Percentiles rank a stretch among this genome's conserved stretches.
Evolutionary conservation across 345 rosid species (phyloP).

Genomic region (Citrus reticulata): DNA sequence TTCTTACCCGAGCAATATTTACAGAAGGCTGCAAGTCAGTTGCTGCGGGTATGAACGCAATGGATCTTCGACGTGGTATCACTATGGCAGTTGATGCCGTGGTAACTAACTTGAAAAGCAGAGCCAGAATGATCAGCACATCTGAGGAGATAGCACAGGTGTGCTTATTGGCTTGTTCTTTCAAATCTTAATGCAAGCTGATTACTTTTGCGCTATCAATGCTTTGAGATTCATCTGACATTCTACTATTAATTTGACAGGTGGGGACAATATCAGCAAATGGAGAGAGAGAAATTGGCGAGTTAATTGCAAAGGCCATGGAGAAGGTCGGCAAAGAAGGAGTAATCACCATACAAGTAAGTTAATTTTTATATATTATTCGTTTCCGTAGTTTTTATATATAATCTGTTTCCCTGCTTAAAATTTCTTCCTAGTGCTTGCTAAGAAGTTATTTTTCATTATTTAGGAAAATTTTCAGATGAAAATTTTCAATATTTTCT

Average conservation of each 20-base stretch:
- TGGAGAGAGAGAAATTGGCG: slow-evolving; percentile 98
- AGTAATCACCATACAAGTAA: slow-evolving; percentile 90
- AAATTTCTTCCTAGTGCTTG: neutral
- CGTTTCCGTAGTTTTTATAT: neutral
- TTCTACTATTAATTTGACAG: slow-evolving; percentile 21
- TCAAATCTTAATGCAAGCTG: neutral
- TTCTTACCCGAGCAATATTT: slow-evolving; percentile 85
- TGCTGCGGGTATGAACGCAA: slow-evolving; percentile 95
- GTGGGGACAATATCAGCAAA: slow-evolving; percentile 98
- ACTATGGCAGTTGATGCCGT: slow-evolving; percentile 91
- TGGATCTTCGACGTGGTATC: slow-evolving; percentile 94
- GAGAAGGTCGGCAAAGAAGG: slow-evolving; percentile 99
- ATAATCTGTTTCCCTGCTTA: neutral
- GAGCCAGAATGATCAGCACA: slow-evolving; percentile 94
- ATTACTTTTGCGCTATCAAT: neutral
- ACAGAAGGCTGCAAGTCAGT: slow-evolving; percentile 96
- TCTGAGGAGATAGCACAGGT: slow-evolving; percentile 97
- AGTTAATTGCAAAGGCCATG: slow-evolving; percentile 98
- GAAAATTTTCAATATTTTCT: neutral
- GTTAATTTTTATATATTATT: slow-evolving; percentile 8
- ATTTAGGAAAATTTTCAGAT: neutral
- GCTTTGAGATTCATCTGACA: neutral
- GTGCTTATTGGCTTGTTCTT: neutral
- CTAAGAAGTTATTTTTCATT: neutral
- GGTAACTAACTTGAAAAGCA: slow-evolving; percentile 80